Conservation (phyloP, 2,329 filamentous ascomycete genomes). For the Trichoderma harzianum region DNA sequence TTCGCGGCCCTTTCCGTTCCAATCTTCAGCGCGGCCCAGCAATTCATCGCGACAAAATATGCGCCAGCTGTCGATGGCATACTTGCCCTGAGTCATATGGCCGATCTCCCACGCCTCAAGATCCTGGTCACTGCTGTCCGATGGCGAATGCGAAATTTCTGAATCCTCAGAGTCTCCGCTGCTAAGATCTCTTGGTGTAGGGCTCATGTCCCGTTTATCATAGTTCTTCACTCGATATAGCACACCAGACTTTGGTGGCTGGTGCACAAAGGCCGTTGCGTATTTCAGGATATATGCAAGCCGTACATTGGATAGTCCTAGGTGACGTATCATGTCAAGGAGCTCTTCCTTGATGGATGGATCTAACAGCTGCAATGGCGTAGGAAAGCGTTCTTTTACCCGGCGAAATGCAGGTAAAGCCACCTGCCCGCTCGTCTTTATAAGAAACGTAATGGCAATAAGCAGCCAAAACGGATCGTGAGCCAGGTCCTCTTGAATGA, state of each 20-base stretch:
- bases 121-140: constrained; percentile 12
- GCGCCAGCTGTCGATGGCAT: constrained; percentile 85
- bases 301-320: constrained; percentile 69
- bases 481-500: constrained; percentile 79
- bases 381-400: constrained; percentile 66
- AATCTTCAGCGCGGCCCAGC: constrained; percentile 61
- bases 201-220: constrained; percentile 33
- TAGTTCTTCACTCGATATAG: constrained; percentile 54
- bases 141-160: background rate
- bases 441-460: constrained; percentile 79
- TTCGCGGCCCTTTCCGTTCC: constrained; percentile 56
- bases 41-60: constrained; percentile 86
- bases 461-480: constrained; percentile 75
- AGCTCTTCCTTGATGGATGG: constrained; percentile 51
- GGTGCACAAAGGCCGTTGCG: constrained; percentile 63
- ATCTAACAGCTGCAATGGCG: constrained; percentile 57
- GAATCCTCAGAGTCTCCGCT: constrained; percentile 9
- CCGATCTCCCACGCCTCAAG: constrained; percentile 73
- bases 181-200: background rate
- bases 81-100: constrained; percentile 76
- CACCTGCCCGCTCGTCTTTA: constrained; percentile 69
- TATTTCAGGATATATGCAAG: constrained; percentile 66
- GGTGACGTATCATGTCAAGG: constrained; percentile 59
- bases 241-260: constrained; percentile 57
- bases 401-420: constrained; percentile 73